Percentiles rank a stretch among this genome's conserved stretches.
phyloP scores from a whole-genome alignment of 2,329 filamentous ascomycete genomes.

The Penicillium sp. region DNA sequence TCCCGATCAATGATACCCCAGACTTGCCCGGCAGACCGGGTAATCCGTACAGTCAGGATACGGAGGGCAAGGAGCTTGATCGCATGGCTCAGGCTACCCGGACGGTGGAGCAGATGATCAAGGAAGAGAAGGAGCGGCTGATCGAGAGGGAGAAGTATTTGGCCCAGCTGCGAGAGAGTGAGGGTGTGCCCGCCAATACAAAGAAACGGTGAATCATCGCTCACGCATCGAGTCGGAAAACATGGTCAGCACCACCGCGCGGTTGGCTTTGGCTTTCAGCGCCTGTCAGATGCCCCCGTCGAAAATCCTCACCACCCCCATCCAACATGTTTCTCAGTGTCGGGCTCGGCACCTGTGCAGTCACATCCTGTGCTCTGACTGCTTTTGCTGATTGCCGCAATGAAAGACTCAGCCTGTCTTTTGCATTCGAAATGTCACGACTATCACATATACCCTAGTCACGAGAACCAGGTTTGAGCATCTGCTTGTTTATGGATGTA shows the following conservation, averaged over 20 bases:
- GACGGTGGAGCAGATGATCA: constrained; percentile 58
- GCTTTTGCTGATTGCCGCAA: neutral
- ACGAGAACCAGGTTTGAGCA: neutral
- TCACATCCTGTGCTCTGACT: neutral
- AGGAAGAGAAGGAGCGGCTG: constrained; percentile 61
- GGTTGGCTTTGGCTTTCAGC: neutral
- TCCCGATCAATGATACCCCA: constrained; percentile 64
- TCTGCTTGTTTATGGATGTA: neutral
- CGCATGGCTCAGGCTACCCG: constrained; percentile 60
- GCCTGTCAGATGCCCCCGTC: neutral
- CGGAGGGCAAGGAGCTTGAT: constrained; percentile 63
- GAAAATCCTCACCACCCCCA: neutral
- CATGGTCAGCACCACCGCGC: neutral
- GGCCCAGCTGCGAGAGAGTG: constrained; percentile 48
- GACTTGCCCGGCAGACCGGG: constrained; percentile 67
- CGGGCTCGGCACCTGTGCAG: neutral
- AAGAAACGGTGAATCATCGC: constrained; percentile 40
- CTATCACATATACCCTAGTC: neutral
- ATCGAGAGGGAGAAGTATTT: constrained; percentile 59
- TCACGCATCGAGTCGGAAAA: neutral
- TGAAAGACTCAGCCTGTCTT: neutral
- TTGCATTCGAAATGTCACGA: neutral
- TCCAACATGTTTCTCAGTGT: neutral
- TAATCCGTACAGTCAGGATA: constrained; percentile 70
- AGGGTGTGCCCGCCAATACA: constrained; percentile 39